phyloP scores from a whole-genome alignment of 2,329 filamentous ascomycete genomes.

The Botryotinia narcissicola region DNA sequence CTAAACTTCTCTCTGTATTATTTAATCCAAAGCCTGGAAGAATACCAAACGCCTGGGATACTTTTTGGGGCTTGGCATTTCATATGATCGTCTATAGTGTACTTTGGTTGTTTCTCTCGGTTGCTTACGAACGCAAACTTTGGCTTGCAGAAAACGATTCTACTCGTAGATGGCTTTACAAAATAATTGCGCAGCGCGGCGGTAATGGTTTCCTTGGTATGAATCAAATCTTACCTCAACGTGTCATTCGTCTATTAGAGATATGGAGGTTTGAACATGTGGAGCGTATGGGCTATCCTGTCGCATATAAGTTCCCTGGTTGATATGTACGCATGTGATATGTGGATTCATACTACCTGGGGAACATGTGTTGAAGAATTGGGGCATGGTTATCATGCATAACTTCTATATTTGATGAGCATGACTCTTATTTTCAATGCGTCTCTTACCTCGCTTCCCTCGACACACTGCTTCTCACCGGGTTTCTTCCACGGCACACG shows the following conservation, averaged over 20 bases:
- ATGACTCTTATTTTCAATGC: background rate
- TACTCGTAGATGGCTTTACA: slow-evolving; percentile 9
- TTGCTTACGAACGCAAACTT: slow-evolving; percentile 3
- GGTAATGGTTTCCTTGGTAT: slow-evolving; percentile 7
- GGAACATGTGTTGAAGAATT: background rate
- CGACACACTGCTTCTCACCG: background rate
- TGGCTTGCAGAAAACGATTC: slow-evolving; percentile 19
- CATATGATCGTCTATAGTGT: slow-evolving; percentile 1
- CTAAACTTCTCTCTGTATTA: background rate
- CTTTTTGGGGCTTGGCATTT: slow-evolving; percentile 1
- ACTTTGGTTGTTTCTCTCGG: background rate
- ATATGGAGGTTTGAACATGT: background rate
- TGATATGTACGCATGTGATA: background rate
- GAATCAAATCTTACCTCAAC: slow-evolving; percentile 11
- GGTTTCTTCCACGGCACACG: background rate
- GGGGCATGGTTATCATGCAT: background rate
- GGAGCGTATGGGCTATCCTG: background rate
- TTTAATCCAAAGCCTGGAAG: background rate
- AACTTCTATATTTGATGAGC: background rate
- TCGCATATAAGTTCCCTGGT: slow-evolving; percentile 6
- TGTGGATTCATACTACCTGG: background rate
- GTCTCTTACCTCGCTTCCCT: background rate
- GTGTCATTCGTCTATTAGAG: background rate
- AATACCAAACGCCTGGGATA: slow-evolving; percentile 5
- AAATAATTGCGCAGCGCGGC: background rate